A percentile compares a stretch with the other conserved stretches of the same genome.
Conservation (phyloP, 75 land plant genomes). For the Larix kaempferi region DNA sequence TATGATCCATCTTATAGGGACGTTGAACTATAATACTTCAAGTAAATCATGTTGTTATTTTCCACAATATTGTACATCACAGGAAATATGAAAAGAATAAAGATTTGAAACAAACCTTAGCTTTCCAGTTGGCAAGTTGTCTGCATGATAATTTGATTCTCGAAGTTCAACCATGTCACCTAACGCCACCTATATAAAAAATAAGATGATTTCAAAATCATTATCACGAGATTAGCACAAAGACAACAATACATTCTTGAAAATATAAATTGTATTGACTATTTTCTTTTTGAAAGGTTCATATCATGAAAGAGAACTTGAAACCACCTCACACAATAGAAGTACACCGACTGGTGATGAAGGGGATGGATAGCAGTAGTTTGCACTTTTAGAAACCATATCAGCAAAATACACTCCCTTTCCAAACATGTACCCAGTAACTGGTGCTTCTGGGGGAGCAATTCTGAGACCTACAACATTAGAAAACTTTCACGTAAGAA, state of each 20-base stretch:
- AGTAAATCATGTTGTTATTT: not conserved
- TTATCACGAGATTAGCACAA: not conserved
- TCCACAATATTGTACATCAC: not conserved
- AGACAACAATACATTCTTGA: not conserved
- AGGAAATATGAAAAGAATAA: constrained; percentile 2
- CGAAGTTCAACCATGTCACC: constrained; percentile 85
- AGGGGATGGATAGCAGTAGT: constrained; percentile 70
- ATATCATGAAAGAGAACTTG: not conserved
- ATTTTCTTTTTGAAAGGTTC: not conserved
- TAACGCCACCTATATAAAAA: constrained; percentile 69
- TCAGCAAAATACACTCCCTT: constrained; percentile 99
- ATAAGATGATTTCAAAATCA: not conserved
- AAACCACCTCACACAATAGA: constrained; percentile 82
- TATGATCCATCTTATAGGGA: not conserved
- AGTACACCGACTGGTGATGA: constrained; percentile 64
- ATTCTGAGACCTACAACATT: constrained; percentile 71
- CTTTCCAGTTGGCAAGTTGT: constrained; percentile 71
- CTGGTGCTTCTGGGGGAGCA: constrained; percentile 99
- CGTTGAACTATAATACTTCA: not conserved
- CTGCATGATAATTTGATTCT: constrained; percentile 59
- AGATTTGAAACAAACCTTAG: constrained; percentile 50
- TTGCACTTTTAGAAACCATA: constrained; percentile 99
- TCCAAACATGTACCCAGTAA: constrained; percentile 99
- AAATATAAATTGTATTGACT: not conserved
- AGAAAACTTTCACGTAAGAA: not conserved